Evolutionary conservation across 371 early-diverging fungal species (phyloP), one percentile per base, ranked within the genome.

Genomic region (Hamiltosporidium tvaerminnensis): DNA sequence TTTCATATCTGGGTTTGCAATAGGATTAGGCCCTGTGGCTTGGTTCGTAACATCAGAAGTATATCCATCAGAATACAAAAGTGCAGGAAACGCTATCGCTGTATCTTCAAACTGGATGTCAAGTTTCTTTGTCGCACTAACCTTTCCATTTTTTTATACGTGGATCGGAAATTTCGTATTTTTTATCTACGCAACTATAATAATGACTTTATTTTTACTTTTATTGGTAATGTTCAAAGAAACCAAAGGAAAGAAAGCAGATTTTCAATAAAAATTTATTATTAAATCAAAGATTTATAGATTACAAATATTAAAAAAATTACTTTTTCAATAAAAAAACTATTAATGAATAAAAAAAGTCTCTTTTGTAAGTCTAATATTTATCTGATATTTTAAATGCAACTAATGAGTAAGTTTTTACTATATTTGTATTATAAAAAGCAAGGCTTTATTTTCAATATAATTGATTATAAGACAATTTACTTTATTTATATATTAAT

Each of bases 41-140:
- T 89, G 87, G 74, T 61, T 89, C 63, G 82, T 90, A 66, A 83
- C 83, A 14, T 83, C 86, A 0, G 90, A 89, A 74, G 68, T 88
- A 14, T 86, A 88, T 47, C 85, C 86, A 36, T 82, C 84, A 5
- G 81, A 84, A 53, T 83, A 82, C 0, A 76, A 85, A 7, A 81
- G 82, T 9, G 68, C 83, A 5, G 82, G 83, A 3, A 81, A 83
- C 1, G 82, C 83, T 10, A 64, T 82, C 7, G 82, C 82, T 7
- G 74, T 83, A 31, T 81, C 78, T 1, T 69, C 82, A 35, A 86
- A 86, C 75, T 85, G 85, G 85, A 68, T 81, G 12, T 81, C 80
- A 69, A 83, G 82, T 65, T 85, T 85, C 50, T 66, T 81, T 12
- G 77, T 85, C n/a, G 82, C 83, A 53, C 62, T 84, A 23, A 53